These are phyloP conservation scores for Isabelozyma pseudorhagii DNA, from an alignment of 805 yeast genomes.

Conservation along the genomic window DNA sequence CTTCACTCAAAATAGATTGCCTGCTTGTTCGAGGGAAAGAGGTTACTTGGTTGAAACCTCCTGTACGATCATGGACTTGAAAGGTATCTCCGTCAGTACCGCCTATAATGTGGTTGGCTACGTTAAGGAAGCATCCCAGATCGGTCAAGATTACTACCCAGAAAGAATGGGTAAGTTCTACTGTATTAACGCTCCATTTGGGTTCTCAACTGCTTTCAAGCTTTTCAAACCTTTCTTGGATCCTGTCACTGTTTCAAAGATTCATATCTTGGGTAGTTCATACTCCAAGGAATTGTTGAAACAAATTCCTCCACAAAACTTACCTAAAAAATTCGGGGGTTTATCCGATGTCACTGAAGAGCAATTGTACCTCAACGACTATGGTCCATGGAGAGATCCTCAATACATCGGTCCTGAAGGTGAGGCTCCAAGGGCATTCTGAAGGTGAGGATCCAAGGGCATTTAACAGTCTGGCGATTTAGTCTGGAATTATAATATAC, in stretches of 20 bases:
- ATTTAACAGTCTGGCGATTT: too few relatives aligned
- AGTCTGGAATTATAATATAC: too few relatives aligned
- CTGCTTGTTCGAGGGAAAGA: conserved; percentile 86
- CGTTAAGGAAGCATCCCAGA: conserved; percentile 87
- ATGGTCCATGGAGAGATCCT: conserved; percentile 97
- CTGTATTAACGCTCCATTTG: conserved; percentile 95
- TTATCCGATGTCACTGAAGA: conserved; percentile 63
- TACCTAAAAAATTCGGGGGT: conserved; percentile 93
- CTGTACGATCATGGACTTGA: conserved; percentile 92
- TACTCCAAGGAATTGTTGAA: conserved; percentile 81
- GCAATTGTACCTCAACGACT: conserved; percentile 82
- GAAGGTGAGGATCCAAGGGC: too few relatives aligned
- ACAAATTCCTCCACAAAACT: conserved; percentile 90
- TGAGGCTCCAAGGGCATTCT: conserved; percentile 63
- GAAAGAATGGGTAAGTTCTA: conserved; percentile 99
- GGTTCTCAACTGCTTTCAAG: conserved; percentile 91
- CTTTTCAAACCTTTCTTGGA: conserved; percentile 91
- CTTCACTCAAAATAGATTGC: conserved; percentile 77
- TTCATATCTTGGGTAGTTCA: conserved; percentile 76
- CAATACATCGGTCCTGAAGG: conserved; percentile 93
- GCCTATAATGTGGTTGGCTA: conserved; percentile 84
- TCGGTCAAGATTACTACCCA: conserved; percentile 97
- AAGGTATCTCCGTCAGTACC: conserved; percentile 83
- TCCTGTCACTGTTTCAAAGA: conserved; percentile 95
- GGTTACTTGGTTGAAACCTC: conserved; percentile 87